phyloP scores from a whole-genome alignment of 345 rosid species.

The Bruguiera parviflora region DNA sequence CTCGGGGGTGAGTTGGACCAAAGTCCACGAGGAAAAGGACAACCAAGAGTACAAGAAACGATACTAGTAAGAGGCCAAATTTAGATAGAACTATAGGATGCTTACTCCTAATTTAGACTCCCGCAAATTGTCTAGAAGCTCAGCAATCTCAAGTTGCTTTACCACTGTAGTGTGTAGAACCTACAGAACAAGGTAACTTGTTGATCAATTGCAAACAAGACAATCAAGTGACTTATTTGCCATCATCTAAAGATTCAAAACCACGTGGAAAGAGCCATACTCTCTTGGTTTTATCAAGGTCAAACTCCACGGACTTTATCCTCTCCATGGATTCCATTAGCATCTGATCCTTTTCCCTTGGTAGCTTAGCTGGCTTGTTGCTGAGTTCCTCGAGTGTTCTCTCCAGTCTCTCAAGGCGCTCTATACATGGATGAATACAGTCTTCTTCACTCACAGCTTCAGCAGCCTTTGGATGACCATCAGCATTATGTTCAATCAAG shows the following conservation, averaged over 20 bases:
- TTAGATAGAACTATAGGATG: neutral
- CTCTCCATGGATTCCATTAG: conserved; percentile 76
- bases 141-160: conserved; percentile 74
- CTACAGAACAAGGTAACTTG: conserved; percentile 35
- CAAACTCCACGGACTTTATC: conserved; percentile 79
- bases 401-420: conserved; percentile 76
- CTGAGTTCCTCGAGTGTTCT: conserved; percentile 53
- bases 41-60: too few relatives aligned
- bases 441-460: conserved; percentile 44
- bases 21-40: too few relatives aligned
- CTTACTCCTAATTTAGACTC: conserved; percentile 67
- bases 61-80: too few relatives aligned
- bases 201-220: neutral
- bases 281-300: conserved; percentile 83
- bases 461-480: conserved; percentile 21
- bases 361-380: conserved; percentile 65
- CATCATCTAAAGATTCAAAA: neutral
- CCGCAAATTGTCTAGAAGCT: conserved; percentile 51
- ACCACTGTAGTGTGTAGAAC: conserved; percentile 64
- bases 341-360: conserved; percentile 77
- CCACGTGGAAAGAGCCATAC: conserved; percentile 35
- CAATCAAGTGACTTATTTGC: neutral
- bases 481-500: conserved; percentile 28
- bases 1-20: too few relatives aligned
- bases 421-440: conserved; percentile 53